Conservation (phyloP, 768 basidiomycete species). For the Tricholomella constricta region DNA sequence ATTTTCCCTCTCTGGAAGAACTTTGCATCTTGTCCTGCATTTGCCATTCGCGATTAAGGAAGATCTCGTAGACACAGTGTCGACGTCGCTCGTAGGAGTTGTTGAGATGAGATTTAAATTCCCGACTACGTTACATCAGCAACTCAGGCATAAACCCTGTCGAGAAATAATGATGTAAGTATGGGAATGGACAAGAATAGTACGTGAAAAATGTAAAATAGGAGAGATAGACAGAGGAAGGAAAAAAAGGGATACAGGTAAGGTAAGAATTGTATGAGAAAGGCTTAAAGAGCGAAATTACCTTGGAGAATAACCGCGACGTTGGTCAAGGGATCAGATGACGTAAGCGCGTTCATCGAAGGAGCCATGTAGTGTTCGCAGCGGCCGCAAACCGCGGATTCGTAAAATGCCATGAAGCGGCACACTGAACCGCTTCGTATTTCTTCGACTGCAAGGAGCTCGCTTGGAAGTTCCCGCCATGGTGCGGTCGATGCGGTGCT, state of each 20-base stretch:
- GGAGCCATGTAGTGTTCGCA: too few relatives aligned
- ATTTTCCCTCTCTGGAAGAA: constrained; percentile 93
- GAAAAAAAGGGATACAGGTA: too few relatives aligned
- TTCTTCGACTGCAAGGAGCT: constrained; percentile 20
- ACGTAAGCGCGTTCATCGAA: constrained; percentile 1
- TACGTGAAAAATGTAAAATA: too few relatives aligned
- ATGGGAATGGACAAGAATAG: too few relatives aligned
- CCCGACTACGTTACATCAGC: too few relatives aligned
- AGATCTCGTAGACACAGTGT: background rate
- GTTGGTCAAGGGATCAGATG: background rate
- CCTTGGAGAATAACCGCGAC: too few relatives aligned
- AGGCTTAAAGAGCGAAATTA: too few relatives aligned
- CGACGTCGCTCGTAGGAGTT: background rate
- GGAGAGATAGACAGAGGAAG: too few relatives aligned
- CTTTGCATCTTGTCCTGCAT: constrained; percentile 84
- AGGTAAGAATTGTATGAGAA: too few relatives aligned
- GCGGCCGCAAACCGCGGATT: background rate
- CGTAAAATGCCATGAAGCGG: constrained; percentile 6
- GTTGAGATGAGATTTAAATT: too few relatives aligned
- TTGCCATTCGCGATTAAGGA: constrained; percentile 35
- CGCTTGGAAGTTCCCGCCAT: constrained; percentile 33
- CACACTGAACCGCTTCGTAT: constrained; percentile 1
- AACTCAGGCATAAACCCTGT: too few relatives aligned
- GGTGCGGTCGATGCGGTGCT: constrained; percentile 53
- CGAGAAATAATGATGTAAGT: too few relatives aligned